A percentile compares a stretch with the other conserved stretches of the same genome.
Evolutionary conservation across 1,139 yeast species (phyloP).

Genomic region (Hemisphaericaspora subhashii): DNA sequence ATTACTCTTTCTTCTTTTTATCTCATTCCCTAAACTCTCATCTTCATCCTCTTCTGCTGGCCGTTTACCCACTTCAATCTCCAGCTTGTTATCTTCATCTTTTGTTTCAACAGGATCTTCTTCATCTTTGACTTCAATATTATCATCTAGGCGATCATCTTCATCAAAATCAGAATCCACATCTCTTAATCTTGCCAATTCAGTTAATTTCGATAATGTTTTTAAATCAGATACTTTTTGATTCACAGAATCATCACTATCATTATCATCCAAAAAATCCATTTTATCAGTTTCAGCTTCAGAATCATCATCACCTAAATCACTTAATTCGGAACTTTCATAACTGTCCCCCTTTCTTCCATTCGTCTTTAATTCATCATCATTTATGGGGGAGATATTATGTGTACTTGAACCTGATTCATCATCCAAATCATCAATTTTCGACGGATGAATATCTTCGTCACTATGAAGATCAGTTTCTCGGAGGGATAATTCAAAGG

Average conservation of each 20-base stretch:
- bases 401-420: slow-evolving; percentile 17
- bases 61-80: slow-evolving; percentile 8
- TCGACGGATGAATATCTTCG: slow-evolving; percentile 6
- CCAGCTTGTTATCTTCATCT: slow-evolving; percentile 2
- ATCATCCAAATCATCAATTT: slow-evolving; percentile 11
- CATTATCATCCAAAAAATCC: slow-evolving; percentile 50
- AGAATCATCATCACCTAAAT: slow-evolving; percentile 63
- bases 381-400: slow-evolving; percentile 7
- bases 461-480: slow-evolving; percentile 8
- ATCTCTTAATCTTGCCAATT: slow-evolving; percentile 42
- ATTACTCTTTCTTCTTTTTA: slow-evolving; percentile 24
- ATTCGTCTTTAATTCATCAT: background rate
- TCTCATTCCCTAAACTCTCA: slow-evolving; percentile 10
- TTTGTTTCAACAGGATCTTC: background rate
- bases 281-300: slow-evolving; percentile 82
- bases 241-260: slow-evolving; percentile 12
- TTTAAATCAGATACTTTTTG: slow-evolving; percentile 35
- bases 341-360: slow-evolving; percentile 24
- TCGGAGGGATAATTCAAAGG: slow-evolving; percentile 23
- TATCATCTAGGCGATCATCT: slow-evolving; percentile 8
- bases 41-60: slow-evolving; percentile 13
- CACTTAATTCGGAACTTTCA: slow-evolving; percentile 53
- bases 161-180: slow-evolving; percentile 28
- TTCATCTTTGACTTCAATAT: slow-evolving; percentile 2
- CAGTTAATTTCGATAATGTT: slow-evolving; percentile 41